Evolutionary conservation across 139 green algal genomes (phyloP).

Genomic region (Microglena sp.): DNA sequence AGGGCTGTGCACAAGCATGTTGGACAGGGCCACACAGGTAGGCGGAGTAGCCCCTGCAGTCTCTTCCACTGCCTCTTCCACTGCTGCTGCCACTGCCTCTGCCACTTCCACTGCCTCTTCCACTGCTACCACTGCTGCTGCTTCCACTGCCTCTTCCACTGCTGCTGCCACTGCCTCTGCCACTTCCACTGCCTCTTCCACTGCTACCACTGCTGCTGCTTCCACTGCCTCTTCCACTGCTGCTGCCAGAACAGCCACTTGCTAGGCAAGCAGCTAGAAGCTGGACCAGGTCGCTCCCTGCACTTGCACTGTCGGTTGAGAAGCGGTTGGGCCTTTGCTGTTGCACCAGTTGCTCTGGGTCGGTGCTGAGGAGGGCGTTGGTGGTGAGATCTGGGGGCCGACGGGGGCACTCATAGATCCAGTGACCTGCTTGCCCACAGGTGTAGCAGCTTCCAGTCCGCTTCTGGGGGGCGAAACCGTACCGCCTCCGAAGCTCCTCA

Average conservation of each 20-base stretch:
- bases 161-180: neutral
- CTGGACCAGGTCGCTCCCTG: too few relatives aligned
- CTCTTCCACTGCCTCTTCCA: neutral
- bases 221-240: neutral
- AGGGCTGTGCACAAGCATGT: conserved; percentile 12
- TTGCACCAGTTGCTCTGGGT: too few relatives aligned
- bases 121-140: neutral
- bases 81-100: neutral
- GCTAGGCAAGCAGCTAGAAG: too few relatives aligned
- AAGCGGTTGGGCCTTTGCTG: too few relatives aligned
- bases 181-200: neutral
- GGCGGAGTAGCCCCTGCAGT: neutral
- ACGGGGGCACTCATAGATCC: conserved; percentile 13
- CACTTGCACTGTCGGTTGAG: too few relatives aligned
- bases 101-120: neutral
- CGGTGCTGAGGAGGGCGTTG: too few relatives aligned
- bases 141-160: neutral
- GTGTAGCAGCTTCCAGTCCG: conserved; percentile 7
- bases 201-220: neutral
- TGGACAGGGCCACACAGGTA: conserved; percentile 28
- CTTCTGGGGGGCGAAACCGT: too few relatives aligned
- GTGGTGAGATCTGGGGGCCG: neutral
- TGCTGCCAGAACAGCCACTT: too few relatives aligned
- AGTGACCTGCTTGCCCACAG: neutral
- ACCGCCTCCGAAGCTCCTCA: too few relatives aligned